A percentile compares a stretch with the other conserved stretches of the same genome.
Conservation (phyloP, 768 basidiomycete species). For the Pulveroboletus sp. region DNA sequence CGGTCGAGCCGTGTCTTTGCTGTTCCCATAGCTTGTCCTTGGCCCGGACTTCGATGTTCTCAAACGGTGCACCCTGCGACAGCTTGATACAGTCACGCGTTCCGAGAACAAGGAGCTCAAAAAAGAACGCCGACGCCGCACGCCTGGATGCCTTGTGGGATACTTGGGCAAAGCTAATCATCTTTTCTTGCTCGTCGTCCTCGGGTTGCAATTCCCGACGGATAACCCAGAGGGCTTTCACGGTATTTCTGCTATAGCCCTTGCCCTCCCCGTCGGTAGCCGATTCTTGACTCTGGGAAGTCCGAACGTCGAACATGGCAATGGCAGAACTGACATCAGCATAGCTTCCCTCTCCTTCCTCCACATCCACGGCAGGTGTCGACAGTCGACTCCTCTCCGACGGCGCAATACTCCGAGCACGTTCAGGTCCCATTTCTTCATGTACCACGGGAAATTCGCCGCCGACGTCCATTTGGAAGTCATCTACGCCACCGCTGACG, state of each 20-base stretch:
- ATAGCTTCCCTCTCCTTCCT: constrained; percentile 63
- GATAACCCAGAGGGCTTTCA: constrained; percentile 77
- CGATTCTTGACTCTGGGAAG: constrained; percentile 49
- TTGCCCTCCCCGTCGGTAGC: constrained; percentile 53
- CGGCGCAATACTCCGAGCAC: constrained; percentile 47
- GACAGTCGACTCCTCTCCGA: constrained; percentile 63
- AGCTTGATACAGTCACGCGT: constrained; percentile 90
- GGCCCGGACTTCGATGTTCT: constrained; percentile 79
- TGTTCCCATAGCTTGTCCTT: constrained; percentile 87
- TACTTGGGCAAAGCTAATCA: constrained; percentile 75
- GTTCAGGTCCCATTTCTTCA: constrained; percentile 33
- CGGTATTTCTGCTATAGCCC: constrained; percentile 86
- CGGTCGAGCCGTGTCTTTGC: constrained; percentile 43
- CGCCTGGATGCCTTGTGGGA: constrained; percentile 85
- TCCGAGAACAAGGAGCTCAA: constrained; percentile 91
- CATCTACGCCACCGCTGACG: constrained; percentile 53
- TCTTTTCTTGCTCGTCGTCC: constrained; percentile 52
- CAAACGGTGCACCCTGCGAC: constrained; percentile 70
- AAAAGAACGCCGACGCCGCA: constrained; percentile 96
- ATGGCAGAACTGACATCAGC: constrained; percentile 75
- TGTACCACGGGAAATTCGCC: constrained; percentile 40
- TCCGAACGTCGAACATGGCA: constrained; percentile 73
- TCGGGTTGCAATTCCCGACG: constrained; percentile 65
- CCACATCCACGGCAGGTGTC: constrained; percentile 61
- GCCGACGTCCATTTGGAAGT: constrained; percentile 69